Evolutionary conservation across 495 filamentous ascomycete species (phyloP).

Genomic region (Xylona heveae): DNA sequence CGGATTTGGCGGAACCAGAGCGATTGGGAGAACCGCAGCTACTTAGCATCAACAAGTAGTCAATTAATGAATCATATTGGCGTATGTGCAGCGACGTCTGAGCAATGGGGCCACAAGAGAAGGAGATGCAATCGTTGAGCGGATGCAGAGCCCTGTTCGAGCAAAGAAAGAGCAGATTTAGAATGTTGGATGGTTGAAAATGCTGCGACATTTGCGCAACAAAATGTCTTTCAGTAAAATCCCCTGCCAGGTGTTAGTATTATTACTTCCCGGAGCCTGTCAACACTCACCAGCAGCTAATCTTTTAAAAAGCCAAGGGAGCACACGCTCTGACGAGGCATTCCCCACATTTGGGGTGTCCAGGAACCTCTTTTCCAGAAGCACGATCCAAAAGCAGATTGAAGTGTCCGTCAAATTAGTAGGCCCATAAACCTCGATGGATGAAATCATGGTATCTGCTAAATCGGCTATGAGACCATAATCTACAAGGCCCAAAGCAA

Average conservation of each 20-base stretch:
- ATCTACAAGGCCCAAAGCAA: conserved; percentile 38
- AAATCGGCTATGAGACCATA: conserved; percentile 39
- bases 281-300: conserved; percentile 49
- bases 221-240: conserved; percentile 16
- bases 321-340: conserved; percentile 41
- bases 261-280: background rate
- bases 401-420: conserved; percentile 59
- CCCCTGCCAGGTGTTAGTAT: conserved; percentile 6
- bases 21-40: background rate
- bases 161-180: conserved; percentile 19
- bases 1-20: background rate
- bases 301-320: conserved; percentile 57
- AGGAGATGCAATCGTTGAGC: conserved; percentile 1
- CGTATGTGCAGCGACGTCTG: conserved; percentile 16
- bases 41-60: conserved; percentile 18
- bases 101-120: conserved; percentile 15
- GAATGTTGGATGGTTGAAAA: conserved; percentile 14
- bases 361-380: conserved; percentile 34
- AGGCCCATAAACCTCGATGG: conserved; percentile 63
- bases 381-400: conserved; percentile 45
- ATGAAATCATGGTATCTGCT: conserved; percentile 44
- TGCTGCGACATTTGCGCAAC: conserved; percentile 14
- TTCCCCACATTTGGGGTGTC: conserved; percentile 43
- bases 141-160: conserved; percentile 10
- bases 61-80: conserved; percentile 11